A percentile compares a stretch with the other conserved stretches of the same genome.
These are phyloP conservation scores for Aureobasidium sp. DNA, from an alignment of 2,329 filamentous ascomycete species.

Conservation along the genomic window DNA sequence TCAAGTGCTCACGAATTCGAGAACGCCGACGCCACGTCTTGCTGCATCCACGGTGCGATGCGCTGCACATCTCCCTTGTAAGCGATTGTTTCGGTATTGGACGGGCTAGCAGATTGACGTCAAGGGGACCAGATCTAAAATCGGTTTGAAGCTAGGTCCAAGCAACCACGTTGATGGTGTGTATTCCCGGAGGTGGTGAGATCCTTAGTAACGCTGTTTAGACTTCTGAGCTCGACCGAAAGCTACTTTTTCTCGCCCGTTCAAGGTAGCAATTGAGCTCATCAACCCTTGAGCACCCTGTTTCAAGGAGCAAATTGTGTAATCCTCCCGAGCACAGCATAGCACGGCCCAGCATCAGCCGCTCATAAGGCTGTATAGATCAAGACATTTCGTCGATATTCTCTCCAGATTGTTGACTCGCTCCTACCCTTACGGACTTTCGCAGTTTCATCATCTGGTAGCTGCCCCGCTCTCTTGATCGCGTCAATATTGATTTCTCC, in stretches of 20 bases:
- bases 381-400: neutral
- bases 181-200: no score
- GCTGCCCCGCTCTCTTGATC: neutral
- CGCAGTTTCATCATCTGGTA: neutral
- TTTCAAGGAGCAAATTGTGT: conserved; percentile 14
- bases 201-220: no score
- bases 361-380: neutral
- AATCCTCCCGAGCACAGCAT: neutral
- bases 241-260: neutral
- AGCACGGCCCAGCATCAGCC: neutral
- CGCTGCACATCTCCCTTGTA: no score
- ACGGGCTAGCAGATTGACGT: no score
- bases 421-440: neutral
- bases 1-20: no score
- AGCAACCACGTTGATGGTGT: no score
- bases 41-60: no score
- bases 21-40: no score
- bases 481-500: no score
- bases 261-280: neutral
- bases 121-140: no score
- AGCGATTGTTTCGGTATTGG: no score
- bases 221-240: neutral
- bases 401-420: neutral
- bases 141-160: no score
- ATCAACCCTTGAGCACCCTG: neutral